Percentiles rank a stretch among this genome's conserved stretches.
Evolutionary conservation across 2,329 filamentous ascomycete species (phyloP).

Genomic region (Penicillium sumatraense): DNA sequence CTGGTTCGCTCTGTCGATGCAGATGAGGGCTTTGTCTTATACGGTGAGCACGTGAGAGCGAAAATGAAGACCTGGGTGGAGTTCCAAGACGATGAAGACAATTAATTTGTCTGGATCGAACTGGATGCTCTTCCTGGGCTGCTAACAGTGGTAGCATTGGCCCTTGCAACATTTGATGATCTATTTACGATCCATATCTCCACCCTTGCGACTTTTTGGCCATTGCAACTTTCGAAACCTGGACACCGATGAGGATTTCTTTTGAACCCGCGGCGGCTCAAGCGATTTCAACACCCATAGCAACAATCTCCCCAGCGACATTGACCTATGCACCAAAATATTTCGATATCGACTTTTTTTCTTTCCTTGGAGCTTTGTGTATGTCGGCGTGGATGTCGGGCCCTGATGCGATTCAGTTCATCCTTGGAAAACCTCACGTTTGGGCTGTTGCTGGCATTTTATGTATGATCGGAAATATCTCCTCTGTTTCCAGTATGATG

Average conservation of each 20-base stretch:
- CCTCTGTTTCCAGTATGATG: background rate
- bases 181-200: background rate
- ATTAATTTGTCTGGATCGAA: background rate
- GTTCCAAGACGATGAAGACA: slow-evolving; percentile 40
- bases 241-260: background rate
- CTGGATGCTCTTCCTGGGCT: background rate
- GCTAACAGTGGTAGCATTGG: background rate
- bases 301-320: background rate
- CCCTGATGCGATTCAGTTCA: background rate
- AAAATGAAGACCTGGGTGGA: slow-evolving; percentile 54
- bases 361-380: background rate
- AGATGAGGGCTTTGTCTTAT: slow-evolving; percentile 37
- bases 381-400: background rate
- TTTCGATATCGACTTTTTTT: background rate
- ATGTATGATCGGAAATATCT: background rate
- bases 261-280: background rate
- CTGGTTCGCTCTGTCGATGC: slow-evolving; percentile 44
- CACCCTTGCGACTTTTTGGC: background rate
- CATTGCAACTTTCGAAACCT: background rate
- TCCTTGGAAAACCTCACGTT: background rate
- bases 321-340: background rate
- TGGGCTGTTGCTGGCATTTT: background rate
- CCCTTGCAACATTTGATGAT: background rate
- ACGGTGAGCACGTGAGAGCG: slow-evolving; percentile 48
- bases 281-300: background rate